Evolutionary conservation across 768 basidiomycete species (phyloP).

Genomic region (Boletus tomentosulus): DNA sequence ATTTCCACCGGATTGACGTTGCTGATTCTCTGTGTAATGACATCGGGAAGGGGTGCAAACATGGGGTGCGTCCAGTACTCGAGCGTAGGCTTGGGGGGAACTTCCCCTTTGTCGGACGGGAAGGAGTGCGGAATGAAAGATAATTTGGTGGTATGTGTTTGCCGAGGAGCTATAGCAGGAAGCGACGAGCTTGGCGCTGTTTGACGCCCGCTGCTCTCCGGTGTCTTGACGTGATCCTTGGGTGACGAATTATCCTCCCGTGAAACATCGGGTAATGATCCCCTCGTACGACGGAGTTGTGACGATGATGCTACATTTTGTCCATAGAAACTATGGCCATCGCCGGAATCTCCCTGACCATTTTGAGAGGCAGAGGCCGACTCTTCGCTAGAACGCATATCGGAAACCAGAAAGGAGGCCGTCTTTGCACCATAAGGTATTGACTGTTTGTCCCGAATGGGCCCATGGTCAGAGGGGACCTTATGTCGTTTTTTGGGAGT

Average conservation of each 20-base stretch:
- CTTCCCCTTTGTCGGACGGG: constrained; percentile 34
- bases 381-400: constrained; percentile 34
- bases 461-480: constrained; percentile 41
- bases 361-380: constrained; percentile 9
- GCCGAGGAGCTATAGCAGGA: constrained; percentile 21
- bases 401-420: constrained; percentile 46
- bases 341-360: constrained; percentile 23
- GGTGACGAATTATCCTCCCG: constrained; percentile 16
- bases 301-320: constrained; percentile 42
- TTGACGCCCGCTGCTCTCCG: constrained; percentile 22
- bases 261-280: constrained; percentile 23
- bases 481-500: constrained; percentile 68
- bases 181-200: constrained; percentile 17
- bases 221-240: constrained; percentile 16
- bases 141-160: constrained; percentile 25
- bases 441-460: constrained; percentile 34
- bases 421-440: constrained; percentile 44
- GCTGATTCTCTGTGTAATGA: constrained; percentile 51
- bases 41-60: constrained; percentile 58
- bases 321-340: constrained; percentile 43
- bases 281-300: constrained; percentile 19
- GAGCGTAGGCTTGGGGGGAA: constrained; percentile 39
- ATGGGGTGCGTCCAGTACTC: constrained; percentile 58
- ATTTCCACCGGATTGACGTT: constrained; percentile 54
- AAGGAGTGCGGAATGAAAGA: constrained; percentile 46